A percentile compares a stretch with the other conserved stretches of the same genome.
Evolutionary conservation across 768 basidiomycete species (phyloP).

Genomic region (Hirschioporus abietinus): DNA sequence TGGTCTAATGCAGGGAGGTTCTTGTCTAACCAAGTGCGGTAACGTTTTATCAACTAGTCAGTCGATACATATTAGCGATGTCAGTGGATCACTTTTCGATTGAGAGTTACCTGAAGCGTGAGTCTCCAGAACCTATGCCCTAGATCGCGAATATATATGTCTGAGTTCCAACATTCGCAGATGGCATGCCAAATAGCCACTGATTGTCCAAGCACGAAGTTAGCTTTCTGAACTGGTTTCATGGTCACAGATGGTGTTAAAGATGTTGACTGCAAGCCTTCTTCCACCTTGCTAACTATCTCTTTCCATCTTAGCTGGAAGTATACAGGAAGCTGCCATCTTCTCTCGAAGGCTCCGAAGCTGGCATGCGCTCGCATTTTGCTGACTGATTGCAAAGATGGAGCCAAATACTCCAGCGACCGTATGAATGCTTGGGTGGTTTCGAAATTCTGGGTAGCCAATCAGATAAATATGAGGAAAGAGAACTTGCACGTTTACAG

Average conservation of each 20-base stretch:
- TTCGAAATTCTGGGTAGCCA: conserved; percentile 63
- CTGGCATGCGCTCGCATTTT: conserved; percentile 68
- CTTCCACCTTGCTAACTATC: conserved; percentile 74
- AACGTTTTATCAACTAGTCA: conserved; percentile 71
- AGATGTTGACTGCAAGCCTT: conserved; percentile 40
- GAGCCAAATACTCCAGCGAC: conserved; percentile 77
- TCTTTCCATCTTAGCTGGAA: conserved; percentile 98
- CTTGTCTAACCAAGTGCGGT: conserved; percentile 70
- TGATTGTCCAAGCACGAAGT: conserved; percentile 60
- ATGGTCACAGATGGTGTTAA: conserved; percentile 33
- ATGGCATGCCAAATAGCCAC: conserved; percentile 69
- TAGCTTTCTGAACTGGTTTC: conserved; percentile 19
- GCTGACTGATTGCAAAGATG: conserved; percentile 64
- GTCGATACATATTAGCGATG: not conserved
- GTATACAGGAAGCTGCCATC: conserved; percentile 97
- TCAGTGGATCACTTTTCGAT: not conserved
- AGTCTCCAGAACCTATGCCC: conserved; percentile 86
- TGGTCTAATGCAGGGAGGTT: conserved; percentile 40
- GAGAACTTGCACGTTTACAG: conserved; percentile 18
- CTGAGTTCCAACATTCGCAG: conserved; percentile 77
- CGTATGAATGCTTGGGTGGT: conserved; percentile 78
- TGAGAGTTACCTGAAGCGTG: conserved; percentile 71
- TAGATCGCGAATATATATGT: conserved; percentile 80
- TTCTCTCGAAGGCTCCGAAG: conserved; percentile 66
- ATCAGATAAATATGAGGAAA: not conserved